phyloP scores from a whole-genome alignment of 169 alveolate species.

The Babesia divergens region DNA sequence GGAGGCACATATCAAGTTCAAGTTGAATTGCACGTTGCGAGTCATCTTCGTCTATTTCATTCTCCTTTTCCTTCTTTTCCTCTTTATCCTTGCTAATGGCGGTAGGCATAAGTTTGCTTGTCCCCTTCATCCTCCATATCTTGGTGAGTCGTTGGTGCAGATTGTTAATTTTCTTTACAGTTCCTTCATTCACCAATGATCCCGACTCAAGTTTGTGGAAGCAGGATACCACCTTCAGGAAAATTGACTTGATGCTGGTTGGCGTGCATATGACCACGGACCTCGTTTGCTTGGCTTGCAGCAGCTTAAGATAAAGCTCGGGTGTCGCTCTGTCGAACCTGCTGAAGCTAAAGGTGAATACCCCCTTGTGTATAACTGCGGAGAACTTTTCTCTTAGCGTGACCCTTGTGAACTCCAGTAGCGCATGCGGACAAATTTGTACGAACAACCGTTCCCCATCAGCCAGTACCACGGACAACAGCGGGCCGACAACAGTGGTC shows the following conservation, averaged over 20 bases:
- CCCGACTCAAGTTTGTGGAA: conserved; percentile 78
- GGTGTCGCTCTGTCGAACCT: conserved; percentile 78
- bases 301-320: conserved; percentile 76
- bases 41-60: conserved; percentile 12
- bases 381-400: conserved; percentile 83
- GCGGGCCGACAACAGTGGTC: conserved; percentile 85
- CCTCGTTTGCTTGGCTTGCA: conserved; percentile 82
- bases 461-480: conserved; percentile 80
- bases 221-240: conserved; percentile 79
- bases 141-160: conserved; percentile 68
- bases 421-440: conserved; percentile 78
- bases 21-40: conserved; percentile 43
- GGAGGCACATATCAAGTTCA: conserved; percentile 63
- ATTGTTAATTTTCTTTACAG: conserved; percentile 62
- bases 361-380: conserved; percentile 79
- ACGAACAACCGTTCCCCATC: conserved; percentile 74
- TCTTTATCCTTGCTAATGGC: background rate
- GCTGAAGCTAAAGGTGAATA: conserved; percentile 78
- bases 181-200: conserved; percentile 48
- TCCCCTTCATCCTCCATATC: conserved; percentile 71
- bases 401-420: conserved; percentile 83
- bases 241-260: conserved; percentile 82
- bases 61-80: background rate
- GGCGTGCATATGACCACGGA: conserved; percentile 87
- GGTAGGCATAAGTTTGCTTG: background rate